phyloP scores from a whole-genome alignment of 2,329 filamentous ascomycete species.

The Lasiodiplodia hormozganensis region DNA sequence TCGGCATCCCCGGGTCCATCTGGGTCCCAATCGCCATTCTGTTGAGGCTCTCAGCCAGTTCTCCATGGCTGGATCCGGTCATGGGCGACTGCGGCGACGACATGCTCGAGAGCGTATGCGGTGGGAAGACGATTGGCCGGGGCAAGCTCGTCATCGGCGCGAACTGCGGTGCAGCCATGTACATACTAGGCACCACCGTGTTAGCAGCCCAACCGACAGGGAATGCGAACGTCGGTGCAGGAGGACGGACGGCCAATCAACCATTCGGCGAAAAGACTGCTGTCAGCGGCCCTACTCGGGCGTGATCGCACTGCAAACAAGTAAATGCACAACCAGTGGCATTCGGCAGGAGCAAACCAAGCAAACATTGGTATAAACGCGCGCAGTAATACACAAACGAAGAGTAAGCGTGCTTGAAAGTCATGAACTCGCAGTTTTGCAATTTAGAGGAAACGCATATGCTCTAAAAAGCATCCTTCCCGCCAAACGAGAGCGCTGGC shows the following conservation, averaged over 20 bases:
- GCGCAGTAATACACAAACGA: constrained; percentile 30
- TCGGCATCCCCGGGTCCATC: background rate
- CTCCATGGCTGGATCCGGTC: constrained; percentile 9
- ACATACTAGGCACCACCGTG: constrained; percentile 23
- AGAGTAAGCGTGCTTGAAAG: constrained; percentile 26
- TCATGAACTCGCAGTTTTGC: constrained; percentile 29
- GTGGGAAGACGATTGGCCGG: constrained; percentile 4
- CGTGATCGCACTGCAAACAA: constrained; percentile 27
- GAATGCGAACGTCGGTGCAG: constrained; percentile 7
- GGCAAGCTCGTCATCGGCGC: constrained; percentile 22
- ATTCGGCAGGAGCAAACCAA: constrained; percentile 28
- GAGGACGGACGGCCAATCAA: constrained; percentile 21
- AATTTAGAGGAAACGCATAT: constrained; percentile 30
- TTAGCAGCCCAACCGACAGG: constrained; percentile 27
- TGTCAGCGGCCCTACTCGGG: constrained; percentile 17
- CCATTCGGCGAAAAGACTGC: constrained; percentile 14
- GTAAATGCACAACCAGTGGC: constrained; percentile 26
- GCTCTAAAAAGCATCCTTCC: constrained; percentile 31
- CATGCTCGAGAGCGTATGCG: constrained; percentile 14
- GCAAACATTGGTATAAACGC: constrained; percentile 30
- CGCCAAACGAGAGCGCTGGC: constrained; percentile 27
- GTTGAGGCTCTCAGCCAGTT: constrained; percentile 16
- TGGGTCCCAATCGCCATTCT: constrained; percentile 15
- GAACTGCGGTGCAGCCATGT: constrained; percentile 26
- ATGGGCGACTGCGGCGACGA: constrained; percentile 24